These are phyloP conservation scores for Henckelia pumila DNA, from an alignment of 257 asterid species.

Conservation along the genomic window DNA sequence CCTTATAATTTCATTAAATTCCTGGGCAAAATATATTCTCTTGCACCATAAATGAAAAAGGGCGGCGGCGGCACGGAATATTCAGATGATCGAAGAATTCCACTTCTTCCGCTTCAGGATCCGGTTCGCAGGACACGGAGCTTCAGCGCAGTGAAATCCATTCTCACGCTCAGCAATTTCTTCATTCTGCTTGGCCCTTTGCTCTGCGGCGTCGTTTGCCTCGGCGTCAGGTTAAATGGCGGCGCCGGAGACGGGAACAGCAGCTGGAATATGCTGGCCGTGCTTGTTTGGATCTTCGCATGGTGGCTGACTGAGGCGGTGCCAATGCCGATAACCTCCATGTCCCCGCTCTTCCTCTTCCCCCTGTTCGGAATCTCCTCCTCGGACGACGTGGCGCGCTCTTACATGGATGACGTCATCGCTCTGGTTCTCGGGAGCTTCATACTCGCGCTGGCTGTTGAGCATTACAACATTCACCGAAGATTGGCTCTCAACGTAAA, in stretches of 20 bases:
- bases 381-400: conserved; percentile 74
- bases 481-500: conserved; percentile 88
- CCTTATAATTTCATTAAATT: no score
- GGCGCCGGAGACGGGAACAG: conserved; percentile 18
- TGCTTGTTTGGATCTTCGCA: conserved; percentile 73
- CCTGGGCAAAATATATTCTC: no score
- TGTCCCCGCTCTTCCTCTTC: conserved; percentile 87
- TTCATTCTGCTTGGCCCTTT: conserved; percentile 69
- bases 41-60: no score
- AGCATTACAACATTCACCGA: conserved; percentile 88
- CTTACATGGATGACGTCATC: conserved; percentile 88
- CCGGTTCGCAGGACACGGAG: conserved; percentile 34
- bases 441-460: conserved; percentile 92
- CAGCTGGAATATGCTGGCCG: conserved; percentile 78
- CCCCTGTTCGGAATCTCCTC: conserved; percentile 81
- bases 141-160: conserved; percentile 32
- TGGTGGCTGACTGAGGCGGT: conserved; percentile 98
- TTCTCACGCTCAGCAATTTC: conserved; percentile 49
- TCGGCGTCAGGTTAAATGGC: conserved; percentile 40
- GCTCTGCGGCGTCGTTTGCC: conserved; percentile 49
- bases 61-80: conserved; percentile 25
- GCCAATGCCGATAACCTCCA: conserved; percentile 92
- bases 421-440: conserved; percentile 86
- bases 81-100: conserved; percentile 45
- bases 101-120: conserved; percentile 66